These are phyloP conservation scores for Eucalyptus marginata DNA, from an alignment of 345 rosid genomes.

Conservation along the genomic window DNA sequence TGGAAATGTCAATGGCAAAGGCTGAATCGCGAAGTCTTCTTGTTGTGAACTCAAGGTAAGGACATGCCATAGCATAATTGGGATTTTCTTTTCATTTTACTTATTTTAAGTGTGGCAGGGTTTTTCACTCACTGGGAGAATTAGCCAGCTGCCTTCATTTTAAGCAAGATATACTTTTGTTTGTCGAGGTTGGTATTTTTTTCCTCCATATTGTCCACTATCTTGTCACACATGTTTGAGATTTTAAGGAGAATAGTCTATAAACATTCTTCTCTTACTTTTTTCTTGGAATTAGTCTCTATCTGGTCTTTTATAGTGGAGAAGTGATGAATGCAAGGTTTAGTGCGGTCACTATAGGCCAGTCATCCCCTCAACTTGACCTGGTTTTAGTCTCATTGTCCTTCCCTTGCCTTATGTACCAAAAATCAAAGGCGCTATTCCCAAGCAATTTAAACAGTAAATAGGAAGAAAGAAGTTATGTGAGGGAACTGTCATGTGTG, in stretches of 20 bases:
- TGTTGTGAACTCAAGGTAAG: slow-evolving; percentile 22
- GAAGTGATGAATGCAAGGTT: not conserved
- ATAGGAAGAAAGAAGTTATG: not conserved
- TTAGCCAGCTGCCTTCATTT: slow-evolving; percentile 13
- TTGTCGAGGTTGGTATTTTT: slow-evolving; percentile 18
- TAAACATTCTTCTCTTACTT: not conserved
- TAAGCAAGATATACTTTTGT: slow-evolving; percentile 20
- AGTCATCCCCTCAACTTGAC: not conserved
- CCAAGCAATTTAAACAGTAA: not conserved
- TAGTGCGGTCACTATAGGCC: not conserved
- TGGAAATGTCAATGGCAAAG: slow-evolving; percentile 21
- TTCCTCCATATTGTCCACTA: not conserved
- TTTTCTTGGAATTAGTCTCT: not conserved
- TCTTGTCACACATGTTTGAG: not conserved
- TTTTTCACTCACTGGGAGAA: slow-evolving; percentile 22
- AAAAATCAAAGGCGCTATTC: not conserved
- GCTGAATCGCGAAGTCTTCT: not conserved
- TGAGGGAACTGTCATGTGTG: not conserved
- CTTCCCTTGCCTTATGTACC: not conserved
- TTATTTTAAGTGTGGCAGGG: slow-evolving; percentile 9
- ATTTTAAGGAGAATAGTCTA: not conserved
- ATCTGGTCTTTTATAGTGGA: not conserved
- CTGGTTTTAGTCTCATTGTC: not conserved
- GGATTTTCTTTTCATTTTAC: not conserved
- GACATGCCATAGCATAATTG: not conserved